A percentile compares a stretch with the other conserved stretches of the same genome.
Evolutionary conservation across 106 monocot species (phyloP).

Genomic region (Dendrobium huoshanense): DNA sequence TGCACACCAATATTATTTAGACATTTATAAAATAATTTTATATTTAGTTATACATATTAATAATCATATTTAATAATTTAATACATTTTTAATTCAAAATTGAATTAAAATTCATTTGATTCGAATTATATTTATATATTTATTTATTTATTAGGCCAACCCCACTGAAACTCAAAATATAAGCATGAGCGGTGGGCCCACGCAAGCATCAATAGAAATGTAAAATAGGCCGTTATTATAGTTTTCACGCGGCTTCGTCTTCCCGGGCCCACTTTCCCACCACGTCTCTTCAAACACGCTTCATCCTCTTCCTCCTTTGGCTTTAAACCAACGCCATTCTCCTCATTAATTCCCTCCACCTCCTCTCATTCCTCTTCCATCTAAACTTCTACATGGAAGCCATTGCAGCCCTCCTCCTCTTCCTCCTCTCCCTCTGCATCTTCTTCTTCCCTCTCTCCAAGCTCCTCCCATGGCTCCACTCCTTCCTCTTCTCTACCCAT

Average conservation of each 20-base stretch:
- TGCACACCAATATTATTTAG: too few species aligned
- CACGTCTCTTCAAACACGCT: background rate
- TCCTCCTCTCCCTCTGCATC: background rate
- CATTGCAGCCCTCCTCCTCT: background rate
- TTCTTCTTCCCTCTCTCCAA: conserved; percentile 2
- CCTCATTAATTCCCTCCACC: background rate
- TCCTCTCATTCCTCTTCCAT: background rate
- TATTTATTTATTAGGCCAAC: background rate
- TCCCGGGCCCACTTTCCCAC: background rate
- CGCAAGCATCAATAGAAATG: background rate
- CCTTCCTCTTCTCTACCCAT: background rate
- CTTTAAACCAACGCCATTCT: background rate
- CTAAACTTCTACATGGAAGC: background rate
- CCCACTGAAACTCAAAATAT: too few species aligned
- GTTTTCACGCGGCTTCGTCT: conserved; percentile 1
- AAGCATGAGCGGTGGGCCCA: too few species aligned
- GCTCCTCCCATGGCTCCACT: conserved; percentile 7
- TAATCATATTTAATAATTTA: background rate
- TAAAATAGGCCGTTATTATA: background rate
- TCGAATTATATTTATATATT: background rate
- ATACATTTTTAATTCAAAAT: background rate
- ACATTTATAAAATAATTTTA: too few species aligned
- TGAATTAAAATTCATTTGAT: background rate
- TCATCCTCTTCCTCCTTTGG: background rate
- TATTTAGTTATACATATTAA: background rate